These are phyloP conservation scores for Polytrichum formosum DNA, from an alignment of 225 moss, liverwort and hornwort genomes.

Conservation along the genomic window DNA sequence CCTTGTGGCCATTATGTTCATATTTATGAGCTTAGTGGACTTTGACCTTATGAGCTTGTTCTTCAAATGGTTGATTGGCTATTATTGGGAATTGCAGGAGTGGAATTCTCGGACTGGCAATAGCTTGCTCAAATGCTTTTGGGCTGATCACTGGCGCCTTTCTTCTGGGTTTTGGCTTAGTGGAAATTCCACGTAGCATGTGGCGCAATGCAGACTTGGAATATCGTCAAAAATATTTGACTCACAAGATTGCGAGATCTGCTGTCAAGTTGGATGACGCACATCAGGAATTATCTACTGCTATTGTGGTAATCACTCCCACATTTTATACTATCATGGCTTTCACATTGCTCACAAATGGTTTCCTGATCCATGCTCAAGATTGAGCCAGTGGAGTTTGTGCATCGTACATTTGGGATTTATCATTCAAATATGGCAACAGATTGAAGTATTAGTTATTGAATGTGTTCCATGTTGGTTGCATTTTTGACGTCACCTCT, in stretches of 20 bases:
- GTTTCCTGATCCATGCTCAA: too few species aligned
- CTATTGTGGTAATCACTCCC: slow-evolving; percentile 72
- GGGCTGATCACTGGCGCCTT: slow-evolving; percentile 98
- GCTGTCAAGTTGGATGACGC: slow-evolving; percentile 97
- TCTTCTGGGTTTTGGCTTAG: slow-evolving; percentile 92
- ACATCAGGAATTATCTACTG: slow-evolving; percentile 97
- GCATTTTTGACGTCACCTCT: not conserved
- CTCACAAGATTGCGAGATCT: slow-evolving; percentile 91
- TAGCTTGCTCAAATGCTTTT: slow-evolving; percentile 98
- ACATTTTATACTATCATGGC: too few species aligned
- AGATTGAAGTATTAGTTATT: too few species aligned
- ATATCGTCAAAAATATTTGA: slow-evolving; percentile 87
- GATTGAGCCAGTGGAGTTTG: too few species aligned
- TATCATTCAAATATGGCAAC: too few species aligned
- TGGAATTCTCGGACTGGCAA: slow-evolving; percentile 84
- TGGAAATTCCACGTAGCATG: slow-evolving; percentile 94
- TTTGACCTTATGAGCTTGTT: too few species aligned
- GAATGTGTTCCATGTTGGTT: too few species aligned
- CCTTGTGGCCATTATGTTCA: too few species aligned
- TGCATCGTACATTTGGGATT: too few species aligned
- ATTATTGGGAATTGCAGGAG: slow-evolving; percentile 44
- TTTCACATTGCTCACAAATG: too few species aligned
- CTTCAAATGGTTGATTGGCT: too few species aligned
- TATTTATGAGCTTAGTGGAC: too few species aligned
- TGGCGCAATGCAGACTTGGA: slow-evolving; percentile 98